Evolutionary conservation across 768 basidiomycete genomes (phyloP).

Genomic region (Termitomyces eurrhizus): DNA sequence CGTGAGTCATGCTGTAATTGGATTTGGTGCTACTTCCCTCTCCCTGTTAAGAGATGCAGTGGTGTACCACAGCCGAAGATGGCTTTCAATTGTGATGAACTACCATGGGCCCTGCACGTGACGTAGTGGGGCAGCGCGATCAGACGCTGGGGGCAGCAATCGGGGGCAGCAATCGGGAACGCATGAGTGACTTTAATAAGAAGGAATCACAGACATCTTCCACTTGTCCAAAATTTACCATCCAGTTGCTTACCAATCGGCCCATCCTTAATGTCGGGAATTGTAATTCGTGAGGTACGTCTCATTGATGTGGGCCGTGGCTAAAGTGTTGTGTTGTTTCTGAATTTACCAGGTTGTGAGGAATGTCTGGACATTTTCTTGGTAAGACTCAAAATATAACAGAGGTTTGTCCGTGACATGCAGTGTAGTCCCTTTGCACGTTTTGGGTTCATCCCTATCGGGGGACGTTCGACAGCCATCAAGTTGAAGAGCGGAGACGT

Average conservation of each 20-base stretch:
- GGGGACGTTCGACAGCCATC: constrained; percentile 77
- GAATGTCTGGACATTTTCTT: constrained; percentile 59
- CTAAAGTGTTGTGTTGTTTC: background rate
- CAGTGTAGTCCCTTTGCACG: constrained; percentile 55
- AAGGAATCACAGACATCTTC: background rate
- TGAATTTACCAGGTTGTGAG: constrained; percentile 31
- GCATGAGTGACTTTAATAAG: background rate
- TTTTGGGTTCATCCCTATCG: constrained; percentile 60
- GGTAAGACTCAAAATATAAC: constrained; percentile 28
- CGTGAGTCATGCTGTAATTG: no score
- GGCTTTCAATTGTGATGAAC: no score
- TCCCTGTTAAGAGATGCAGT: no score
- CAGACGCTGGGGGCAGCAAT: no score
- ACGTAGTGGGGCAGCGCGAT: background rate
- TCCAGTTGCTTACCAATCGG: no score
- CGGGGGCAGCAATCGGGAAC: background rate
- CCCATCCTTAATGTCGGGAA: constrained; percentile 26
- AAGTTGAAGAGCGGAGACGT: constrained; percentile 59
- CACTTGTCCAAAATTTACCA: background rate
- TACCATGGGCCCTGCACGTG: background rate
- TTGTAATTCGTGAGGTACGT: constrained; percentile 37
- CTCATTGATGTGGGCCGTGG: background rate
- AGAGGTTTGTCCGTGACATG: background rate
- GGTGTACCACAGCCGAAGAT: no score
- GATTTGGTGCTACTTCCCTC: no score